Evolutionary conservation across 2,329 filamentous ascomycete species (phyloP), one percentile per base, ranked within the genome.

Genomic region (Albifimbria verrucaria): DNA sequence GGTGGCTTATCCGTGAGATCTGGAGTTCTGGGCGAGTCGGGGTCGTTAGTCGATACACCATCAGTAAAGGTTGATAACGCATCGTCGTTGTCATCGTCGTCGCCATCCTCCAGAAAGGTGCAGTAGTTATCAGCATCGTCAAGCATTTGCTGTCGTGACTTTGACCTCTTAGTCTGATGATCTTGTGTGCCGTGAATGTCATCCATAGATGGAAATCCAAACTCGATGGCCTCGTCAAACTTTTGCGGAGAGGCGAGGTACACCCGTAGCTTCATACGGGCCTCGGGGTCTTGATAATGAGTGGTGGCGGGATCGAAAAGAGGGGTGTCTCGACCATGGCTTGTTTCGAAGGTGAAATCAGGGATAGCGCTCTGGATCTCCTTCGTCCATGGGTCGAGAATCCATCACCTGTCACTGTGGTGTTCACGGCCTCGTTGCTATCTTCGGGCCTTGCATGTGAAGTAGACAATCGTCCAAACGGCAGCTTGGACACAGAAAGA

Each of bases 181-280:
- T 49, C 58, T 15, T 72, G 70, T 9, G 68, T 65, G 21, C 68
- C 62, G 3, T 69, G 57, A 2, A 61, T 62, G n/a, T 71, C 70
- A 28, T 84, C 79, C 32, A 77, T 76, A 0, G 87, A 85, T 0
- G 92, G 91, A 62, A 97, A 97, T 1, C 93, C 93, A 70, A 95
- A 97, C 67, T 96, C 90, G 50, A 97, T 83, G 1, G 90, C 92
- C 71, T 97, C 93, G 66, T 97, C 93, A 62, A 97, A 97, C 67
- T 96, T 96, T 60, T 96, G 90, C 1, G 92, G 89, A 1, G 92
- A 96, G 7, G 90, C 89, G 20, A 96, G 81, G 63, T 92, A 96
- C 7, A 90, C 85, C 12, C 92, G 86, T 20, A 97, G 77, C 71
- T 95, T 96, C 62, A 90, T 79, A 28, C 93, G 84, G 39, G 92